Percentiles rank a stretch among this genome's conserved stretches.
These are phyloP conservation scores for Penicillium sp. DNA, from an alignment of 2,329 filamentous ascomycete genomes.

Conservation along the genomic window DNA sequence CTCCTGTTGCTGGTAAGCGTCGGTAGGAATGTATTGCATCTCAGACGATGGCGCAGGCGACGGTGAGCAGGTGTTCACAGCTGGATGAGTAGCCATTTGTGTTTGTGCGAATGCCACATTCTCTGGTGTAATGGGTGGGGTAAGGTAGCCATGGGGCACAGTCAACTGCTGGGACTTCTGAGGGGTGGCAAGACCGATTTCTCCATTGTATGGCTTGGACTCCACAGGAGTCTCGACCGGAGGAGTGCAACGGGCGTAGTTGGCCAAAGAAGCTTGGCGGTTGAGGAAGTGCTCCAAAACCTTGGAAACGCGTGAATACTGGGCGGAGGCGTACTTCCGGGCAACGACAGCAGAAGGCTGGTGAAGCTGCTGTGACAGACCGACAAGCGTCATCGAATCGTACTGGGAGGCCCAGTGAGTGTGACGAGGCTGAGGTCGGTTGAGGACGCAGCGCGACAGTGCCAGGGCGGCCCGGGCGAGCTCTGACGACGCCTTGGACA, in stretches of 20 bases:
- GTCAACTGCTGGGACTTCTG: conserved; percentile 41
- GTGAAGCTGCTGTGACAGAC: conserved; percentile 65
- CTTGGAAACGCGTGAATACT: conserved; percentile 65
- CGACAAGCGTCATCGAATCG: conserved; percentile 56
- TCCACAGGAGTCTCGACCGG: conserved; percentile 39
- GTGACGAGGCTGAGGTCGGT: conserved; percentile 72
- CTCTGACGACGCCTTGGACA: conserved; percentile 85
- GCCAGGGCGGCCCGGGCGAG: conserved; percentile 87
- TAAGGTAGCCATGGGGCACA: conserved; percentile 46
- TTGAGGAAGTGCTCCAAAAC: conserved; percentile 67
- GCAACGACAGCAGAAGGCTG: conserved; percentile 67
- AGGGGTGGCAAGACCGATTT: conserved; percentile 45
- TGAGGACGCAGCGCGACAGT: conserved; percentile 81
- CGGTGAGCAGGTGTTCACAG: conserved; percentile 34
- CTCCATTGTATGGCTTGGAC: conserved; percentile 42
- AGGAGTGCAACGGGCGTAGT: conserved; percentile 44
- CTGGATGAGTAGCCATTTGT: conserved; percentile 30
- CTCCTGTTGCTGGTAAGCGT: conserved; percentile 37
- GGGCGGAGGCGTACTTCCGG: conserved; percentile 67
- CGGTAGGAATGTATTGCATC: conserved; percentile 38
- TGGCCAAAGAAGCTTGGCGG: conserved; percentile 59
- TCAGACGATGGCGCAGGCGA: conserved; percentile 40
- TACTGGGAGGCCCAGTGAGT: conserved; percentile 69
- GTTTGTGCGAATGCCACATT: conserved; percentile 42
- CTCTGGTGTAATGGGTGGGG: conserved; percentile 50